Conservation (phyloP, 768 basidiomycete genomes). For the Tricholoma sp. region DNA sequence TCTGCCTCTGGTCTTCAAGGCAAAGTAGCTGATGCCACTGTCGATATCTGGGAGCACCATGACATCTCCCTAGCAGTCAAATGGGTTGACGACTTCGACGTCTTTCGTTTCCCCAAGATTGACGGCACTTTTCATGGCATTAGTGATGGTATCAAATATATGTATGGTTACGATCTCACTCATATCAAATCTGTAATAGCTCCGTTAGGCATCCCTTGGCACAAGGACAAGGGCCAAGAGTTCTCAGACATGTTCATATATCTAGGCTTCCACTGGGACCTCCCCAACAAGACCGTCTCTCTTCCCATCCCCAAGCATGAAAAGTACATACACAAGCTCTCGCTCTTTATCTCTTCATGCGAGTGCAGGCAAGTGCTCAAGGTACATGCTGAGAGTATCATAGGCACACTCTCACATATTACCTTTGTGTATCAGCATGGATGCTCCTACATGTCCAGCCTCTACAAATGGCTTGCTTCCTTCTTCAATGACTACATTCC, state of each 20-base stretch:
- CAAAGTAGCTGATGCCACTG: constrained; percentile 17
- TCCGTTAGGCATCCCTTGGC: constrained; percentile 20
- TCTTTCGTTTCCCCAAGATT: constrained; percentile 16
- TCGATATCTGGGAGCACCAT: constrained; percentile 18
- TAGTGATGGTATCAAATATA: neutral
- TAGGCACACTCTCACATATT: constrained; percentile 20
- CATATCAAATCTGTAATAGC: constrained; percentile 7
- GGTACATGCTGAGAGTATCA: constrained; percentile 2
- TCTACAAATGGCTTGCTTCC: constrained; percentile 4
- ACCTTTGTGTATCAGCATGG: constrained; percentile 17
- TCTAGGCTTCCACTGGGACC: constrained; percentile 26
- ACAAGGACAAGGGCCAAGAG: constrained; percentile 13
- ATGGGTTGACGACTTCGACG: constrained; percentile 26
- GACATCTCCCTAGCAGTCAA: constrained; percentile 15
- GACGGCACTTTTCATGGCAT: constrained; percentile 1
- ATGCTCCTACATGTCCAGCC: constrained; percentile 3
- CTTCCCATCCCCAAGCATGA: constrained; percentile 22
- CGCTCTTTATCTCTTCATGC: constrained; percentile 5
- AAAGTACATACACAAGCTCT: constrained; percentile 15
- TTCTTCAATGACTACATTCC: neutral
- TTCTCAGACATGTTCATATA: constrained; percentile 17
- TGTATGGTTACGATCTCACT: constrained; percentile 13
- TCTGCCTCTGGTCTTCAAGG: constrained; percentile 21
- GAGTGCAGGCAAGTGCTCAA: neutral
- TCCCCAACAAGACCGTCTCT: constrained; percentile 16